A percentile compares a stretch with the other conserved stretches of the same genome.
Conservation (phyloP, 2,329 filamentous ascomycete genomes). For the Chaetomiaceae sp. region DNA sequence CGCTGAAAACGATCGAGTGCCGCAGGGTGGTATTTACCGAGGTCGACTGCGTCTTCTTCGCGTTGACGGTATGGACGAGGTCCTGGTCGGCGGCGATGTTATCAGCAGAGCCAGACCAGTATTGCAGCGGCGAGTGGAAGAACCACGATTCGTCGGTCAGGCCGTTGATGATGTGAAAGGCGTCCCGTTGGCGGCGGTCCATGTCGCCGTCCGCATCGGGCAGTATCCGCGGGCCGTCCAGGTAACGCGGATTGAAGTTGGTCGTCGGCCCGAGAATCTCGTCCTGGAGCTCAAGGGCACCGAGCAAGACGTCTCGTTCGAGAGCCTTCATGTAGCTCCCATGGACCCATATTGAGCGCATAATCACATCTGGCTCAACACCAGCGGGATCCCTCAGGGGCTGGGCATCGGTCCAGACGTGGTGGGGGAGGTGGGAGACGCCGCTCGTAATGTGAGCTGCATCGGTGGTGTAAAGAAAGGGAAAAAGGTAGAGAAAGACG, state of each 20-base stretch:
- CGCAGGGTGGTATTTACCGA: conserved; percentile 69
- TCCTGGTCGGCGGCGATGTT: conserved; percentile 56
- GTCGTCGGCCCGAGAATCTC: conserved; percentile 58
- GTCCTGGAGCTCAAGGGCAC: conserved; percentile 66
- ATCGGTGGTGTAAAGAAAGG: conserved; percentile 69
- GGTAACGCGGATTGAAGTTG: conserved; percentile 48
- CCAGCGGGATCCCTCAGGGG: conserved; percentile 50
- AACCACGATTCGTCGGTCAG: conserved; percentile 64
- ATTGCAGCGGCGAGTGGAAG: conserved; percentile 76
- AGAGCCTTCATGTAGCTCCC: conserved; percentile 76
- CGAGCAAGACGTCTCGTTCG: conserved; percentile 57
- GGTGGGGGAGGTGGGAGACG: conserved; percentile 66
- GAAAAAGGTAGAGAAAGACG: conserved; percentile 66
- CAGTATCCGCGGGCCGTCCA: conserved; percentile 27
- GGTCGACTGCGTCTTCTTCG: conserved; percentile 55
- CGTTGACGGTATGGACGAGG: conserved; percentile 65
- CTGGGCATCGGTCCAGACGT: conserved; percentile 75
- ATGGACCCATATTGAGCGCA: conserved; percentile 79
- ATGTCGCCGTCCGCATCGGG: conserved; percentile 33
- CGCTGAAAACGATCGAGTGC: conserved; percentile 75
- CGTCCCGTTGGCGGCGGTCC: conserved; percentile 44
- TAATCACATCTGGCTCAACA: conserved; percentile 63
- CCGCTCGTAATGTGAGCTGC: conserved; percentile 66
- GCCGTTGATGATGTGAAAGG: conserved; percentile 55
- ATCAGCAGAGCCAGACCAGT: conserved; percentile 66